Base-by-base conservation (phyloP, 2,329 filamentous ascomycete genomes). In the Achaetomium macrosporum region DNA sequence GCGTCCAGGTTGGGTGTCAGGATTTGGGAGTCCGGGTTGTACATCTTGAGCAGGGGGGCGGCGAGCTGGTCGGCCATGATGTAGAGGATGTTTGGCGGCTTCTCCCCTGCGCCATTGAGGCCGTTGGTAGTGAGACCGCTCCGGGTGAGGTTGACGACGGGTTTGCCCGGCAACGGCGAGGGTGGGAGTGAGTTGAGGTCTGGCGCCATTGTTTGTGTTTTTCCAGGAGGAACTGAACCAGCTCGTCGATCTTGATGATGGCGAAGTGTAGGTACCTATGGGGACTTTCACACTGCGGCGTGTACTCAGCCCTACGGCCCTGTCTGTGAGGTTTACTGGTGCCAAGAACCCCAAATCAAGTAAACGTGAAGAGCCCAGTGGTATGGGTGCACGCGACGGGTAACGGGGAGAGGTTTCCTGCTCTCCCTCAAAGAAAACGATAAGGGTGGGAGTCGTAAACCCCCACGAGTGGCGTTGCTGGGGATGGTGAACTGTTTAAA, bases 41-140 rank as follows among this genome's bases (percentile, higher is more conserved):
- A 90, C 75, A 96, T 92, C 74, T 90, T 92, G 61, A 96, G 82
- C 62, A 91, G 80, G 16, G 91, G 91, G 29, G 91, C 91, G 16
- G 91, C 88, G 69, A 96, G 83, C 74, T 96, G 91, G 72, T 96
- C 91, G 50, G 91, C 91, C 90, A 96, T 96, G 73, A 96, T 95
- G 76, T 93, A 96, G 43, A 91, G 77, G 61, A 92, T 88, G 70
- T 91, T 91, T 56, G 87, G 87, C 67, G 78, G 78, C 61, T 75
- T 75, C 54, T 66, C 41, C 11, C 54, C 51, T 35, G 52, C 47
- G 51, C 20, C 35, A 25, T 11, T 25, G 4, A 25, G 20, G 15
- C 50, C 39, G 13, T 51, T 50, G 57, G 56, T 56, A 30, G 30
- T 25, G 37, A 58, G 59, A 20, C 51, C 47, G 42, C 59, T 58